A percentile compares a stretch with the other conserved stretches of the same genome.
phyloP scores from a whole-genome alignment of 306 rosid species.

The Casuarina cunninghamiana region DNA sequence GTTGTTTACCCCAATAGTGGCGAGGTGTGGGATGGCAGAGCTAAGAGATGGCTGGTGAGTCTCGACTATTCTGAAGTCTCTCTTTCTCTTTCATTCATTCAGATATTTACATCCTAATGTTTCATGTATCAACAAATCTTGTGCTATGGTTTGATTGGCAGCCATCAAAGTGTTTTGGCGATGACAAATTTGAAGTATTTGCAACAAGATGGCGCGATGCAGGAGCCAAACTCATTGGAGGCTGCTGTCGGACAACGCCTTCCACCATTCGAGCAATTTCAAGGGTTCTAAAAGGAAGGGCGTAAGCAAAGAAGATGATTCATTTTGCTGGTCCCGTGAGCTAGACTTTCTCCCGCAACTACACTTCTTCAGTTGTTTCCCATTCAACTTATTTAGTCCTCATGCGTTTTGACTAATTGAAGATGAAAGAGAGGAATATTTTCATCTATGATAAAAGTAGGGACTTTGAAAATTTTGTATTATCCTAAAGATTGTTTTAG shows the following conservation, averaged over 20 bases:
- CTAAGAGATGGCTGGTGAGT: slow-evolving; percentile 88
- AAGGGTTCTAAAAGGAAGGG: slow-evolving; percentile 43
- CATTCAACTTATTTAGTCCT: not conserved
- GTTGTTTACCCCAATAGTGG: slow-evolving; percentile 89
- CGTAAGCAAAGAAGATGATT: slow-evolving; percentile 5
- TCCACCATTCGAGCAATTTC: slow-evolving; percentile 59
- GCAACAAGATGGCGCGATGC: slow-evolving; percentile 70
- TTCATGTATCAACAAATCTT: slow-evolving; percentile 7
- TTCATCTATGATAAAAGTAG: not conserved
- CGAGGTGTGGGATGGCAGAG: slow-evolving; percentile 84
- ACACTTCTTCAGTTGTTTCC: slow-evolving; percentile 4
- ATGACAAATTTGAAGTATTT: slow-evolving; percentile 52
- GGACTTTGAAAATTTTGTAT: not conserved
- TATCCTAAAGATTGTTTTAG: not conserved
- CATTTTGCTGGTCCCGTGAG: slow-evolving; percentile 1
- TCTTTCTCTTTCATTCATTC: not conserved
- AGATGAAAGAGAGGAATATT: not conserved
- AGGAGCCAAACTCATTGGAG: slow-evolving; percentile 83
- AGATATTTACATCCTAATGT: not conserved
- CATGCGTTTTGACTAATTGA: not conserved
- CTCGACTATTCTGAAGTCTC: not conserved
- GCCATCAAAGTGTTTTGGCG: slow-evolving; percentile 76
- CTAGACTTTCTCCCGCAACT: not conserved
- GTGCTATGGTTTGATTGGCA: slow-evolving; percentile 35
- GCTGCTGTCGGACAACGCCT: slow-evolving; percentile 91